Evolutionary conservation across 1,284 basidiomycete genomes (phyloP).

Genomic region (Pseudozyma thailandica): DNA sequence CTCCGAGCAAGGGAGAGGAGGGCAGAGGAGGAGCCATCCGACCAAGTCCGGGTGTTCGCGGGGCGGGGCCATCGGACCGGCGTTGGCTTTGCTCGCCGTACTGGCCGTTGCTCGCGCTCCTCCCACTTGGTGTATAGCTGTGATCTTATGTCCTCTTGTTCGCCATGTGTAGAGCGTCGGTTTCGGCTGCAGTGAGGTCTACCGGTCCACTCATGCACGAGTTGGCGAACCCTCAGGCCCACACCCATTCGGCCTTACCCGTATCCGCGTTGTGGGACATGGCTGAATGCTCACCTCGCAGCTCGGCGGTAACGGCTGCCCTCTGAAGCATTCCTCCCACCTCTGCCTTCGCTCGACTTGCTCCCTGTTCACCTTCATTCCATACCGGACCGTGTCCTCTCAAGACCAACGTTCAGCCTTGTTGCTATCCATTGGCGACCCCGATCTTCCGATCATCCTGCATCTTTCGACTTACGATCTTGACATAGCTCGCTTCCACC

Average conservation of each 20-base stretch:
- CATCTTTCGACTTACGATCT: no score
- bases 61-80: constrained; percentile 25
- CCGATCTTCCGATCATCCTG: no score
- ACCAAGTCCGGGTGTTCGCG: constrained; percentile 14
- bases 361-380: no score
- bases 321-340: constrained; percentile 1
- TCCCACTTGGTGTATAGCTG: not conserved
- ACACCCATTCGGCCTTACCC: not conserved
- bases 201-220: no score
- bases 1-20: not conserved
- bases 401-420: no score
- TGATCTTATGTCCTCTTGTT: no score
- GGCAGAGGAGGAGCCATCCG: constrained; percentile 5
- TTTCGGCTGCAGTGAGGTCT: no score
- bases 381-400: no score
- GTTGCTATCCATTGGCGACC: no score
- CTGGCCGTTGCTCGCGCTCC: not conserved
- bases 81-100: not conserved
- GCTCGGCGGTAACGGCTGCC: not conserved
- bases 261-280: not conserved
- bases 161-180: no score
- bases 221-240: not conserved
- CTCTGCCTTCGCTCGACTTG: no score
- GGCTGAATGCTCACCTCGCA: not conserved
- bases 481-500: no score